Percentiles rank a stretch among this genome's conserved stretches.
Evolutionary conservation across 1,284 basidiomycete genomes (phyloP).

Genomic region (Cryptococcus deneoformans): DNA sequence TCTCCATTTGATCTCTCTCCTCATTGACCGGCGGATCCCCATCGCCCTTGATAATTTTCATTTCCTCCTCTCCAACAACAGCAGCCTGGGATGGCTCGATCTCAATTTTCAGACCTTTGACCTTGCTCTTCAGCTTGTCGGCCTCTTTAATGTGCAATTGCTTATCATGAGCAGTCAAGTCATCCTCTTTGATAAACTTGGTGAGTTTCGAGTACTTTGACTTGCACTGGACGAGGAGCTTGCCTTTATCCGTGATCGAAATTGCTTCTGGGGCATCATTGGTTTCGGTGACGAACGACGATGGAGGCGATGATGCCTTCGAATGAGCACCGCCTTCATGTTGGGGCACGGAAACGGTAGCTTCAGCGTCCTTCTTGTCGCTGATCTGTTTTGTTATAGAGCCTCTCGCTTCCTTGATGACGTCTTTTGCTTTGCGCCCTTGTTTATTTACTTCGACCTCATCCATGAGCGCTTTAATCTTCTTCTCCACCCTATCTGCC

Average conservation of each 20-base stretch:
- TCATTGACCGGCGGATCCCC: no score
- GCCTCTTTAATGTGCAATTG: neutral
- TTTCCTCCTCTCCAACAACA: no score
- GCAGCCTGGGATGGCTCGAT: no score
- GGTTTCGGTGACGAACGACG: neutral
- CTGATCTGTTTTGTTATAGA: neutral
- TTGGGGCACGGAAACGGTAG: neutral
- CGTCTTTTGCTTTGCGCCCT: no score
- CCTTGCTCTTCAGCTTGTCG: neutral
- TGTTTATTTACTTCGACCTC: neutral
- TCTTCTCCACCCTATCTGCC: neutral
- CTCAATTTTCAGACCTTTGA: neutral
- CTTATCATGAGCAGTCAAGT: neutral
- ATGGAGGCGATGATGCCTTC: neutral
- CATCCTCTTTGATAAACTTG: neutral
- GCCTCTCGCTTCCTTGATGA: no score
- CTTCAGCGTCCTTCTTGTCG: neutral
- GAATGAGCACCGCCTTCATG: neutral
- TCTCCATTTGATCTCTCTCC: no score
- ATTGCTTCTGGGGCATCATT: neutral
- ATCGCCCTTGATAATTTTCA: no score
- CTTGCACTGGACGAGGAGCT: neutral
- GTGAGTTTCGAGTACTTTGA: neutral
- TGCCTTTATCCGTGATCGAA: neutral
- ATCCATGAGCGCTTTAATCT: neutral